phyloP scores from a whole-genome alignment of 1,284 basidiomycete genomes.

The Thelephora terrestris region DNA sequence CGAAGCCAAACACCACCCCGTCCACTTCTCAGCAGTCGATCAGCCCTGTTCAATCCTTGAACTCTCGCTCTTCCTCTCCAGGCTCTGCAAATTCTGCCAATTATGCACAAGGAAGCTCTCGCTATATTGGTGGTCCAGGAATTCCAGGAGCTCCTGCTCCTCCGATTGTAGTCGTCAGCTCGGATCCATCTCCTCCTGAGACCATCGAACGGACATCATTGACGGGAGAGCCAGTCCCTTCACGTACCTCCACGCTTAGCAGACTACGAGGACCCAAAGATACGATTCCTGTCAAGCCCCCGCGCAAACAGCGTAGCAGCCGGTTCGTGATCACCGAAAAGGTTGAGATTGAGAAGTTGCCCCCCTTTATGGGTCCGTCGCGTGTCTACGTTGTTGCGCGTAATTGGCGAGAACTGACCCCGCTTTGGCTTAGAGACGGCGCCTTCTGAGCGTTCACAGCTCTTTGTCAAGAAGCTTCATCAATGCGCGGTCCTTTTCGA shows the following conservation, averaged over 20 bases:
- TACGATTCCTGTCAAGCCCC: slow-evolving; percentile 93
- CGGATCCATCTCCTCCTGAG: slow-evolving; percentile 40
- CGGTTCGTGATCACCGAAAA: slow-evolving; percentile 95
- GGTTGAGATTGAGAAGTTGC: slow-evolving; percentile 92
- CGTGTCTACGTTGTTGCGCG: slow-evolving; percentile 3
- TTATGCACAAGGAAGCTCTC: slow-evolving; percentile 33
- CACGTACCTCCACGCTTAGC: slow-evolving; percentile 50
- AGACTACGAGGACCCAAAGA: slow-evolving; percentile 78
- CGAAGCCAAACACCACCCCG: slow-evolving; percentile 46
- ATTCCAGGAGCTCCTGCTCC: slow-evolving; percentile 49
- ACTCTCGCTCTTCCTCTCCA: slow-evolving; percentile 24
- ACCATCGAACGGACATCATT: slow-evolving; percentile 40
- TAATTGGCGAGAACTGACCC: slow-evolving; percentile 2
- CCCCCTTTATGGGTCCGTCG: slow-evolving; percentile 81
- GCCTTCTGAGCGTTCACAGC: slow-evolving; percentile 77
- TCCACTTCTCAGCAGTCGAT: slow-evolving; percentile 13
- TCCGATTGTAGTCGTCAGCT: slow-evolving; percentile 84
- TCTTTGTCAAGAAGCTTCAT: slow-evolving; percentile 92
- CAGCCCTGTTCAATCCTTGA: slow-evolving; percentile 14
- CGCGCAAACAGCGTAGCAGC: slow-evolving; percentile 91
- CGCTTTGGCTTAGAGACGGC: slow-evolving; percentile 63
- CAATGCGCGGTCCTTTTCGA: slow-evolving; percentile 98
- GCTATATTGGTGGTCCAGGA: slow-evolving; percentile 25
- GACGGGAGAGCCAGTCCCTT: slow-evolving; percentile 48
- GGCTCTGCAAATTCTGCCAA: slow-evolving; percentile 32